A percentile compares a stretch with the other conserved stretches of the same genome.
Evolutionary conservation across 306 rosid genomes (phyloP).

Genomic region (Inga leiocalycina): DNA sequence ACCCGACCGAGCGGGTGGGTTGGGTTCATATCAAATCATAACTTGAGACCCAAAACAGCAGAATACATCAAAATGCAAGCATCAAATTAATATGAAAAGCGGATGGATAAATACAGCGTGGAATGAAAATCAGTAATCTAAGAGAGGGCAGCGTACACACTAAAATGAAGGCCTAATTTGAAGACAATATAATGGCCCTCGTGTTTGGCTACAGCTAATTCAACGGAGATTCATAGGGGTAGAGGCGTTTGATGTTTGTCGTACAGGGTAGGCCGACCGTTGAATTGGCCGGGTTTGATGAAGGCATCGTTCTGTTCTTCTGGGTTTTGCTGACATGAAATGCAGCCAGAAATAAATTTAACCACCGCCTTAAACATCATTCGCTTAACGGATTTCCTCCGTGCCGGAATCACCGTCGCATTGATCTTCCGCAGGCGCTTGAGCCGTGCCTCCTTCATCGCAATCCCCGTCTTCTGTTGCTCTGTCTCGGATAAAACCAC

Average conservation of each 20-base stretch:
- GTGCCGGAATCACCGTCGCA: constrained; percentile 42
- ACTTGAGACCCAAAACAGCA: background rate
- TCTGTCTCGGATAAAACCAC: background rate
- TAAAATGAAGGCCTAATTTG: background rate
- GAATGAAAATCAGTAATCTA: background rate
- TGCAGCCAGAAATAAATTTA: background rate
- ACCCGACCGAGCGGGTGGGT: background rate
- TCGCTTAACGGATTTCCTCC: constrained; percentile 40
- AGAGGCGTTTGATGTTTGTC: background rate
- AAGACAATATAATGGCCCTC: background rate
- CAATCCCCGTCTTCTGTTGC: background rate
- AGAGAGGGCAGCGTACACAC: background rate
- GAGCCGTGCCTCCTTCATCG: background rate
- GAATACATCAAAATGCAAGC: too few species aligned
- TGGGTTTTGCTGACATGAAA: background rate
- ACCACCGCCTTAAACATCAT: constrained; percentile 42
- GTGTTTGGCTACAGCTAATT: background rate
- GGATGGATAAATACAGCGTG: background rate
- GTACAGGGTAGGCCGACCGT: background rate
- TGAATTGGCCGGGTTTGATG: background rate
- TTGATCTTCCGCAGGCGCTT: background rate
- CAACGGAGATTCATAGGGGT: background rate
- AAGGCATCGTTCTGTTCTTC: background rate
- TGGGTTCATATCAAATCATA: background rate
- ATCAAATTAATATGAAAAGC: background rate